Evolutionary conservation across 345 rosid genomes (phyloP), one percentile per base, ranked within the genome.

Genomic region (Salix brachista): DNA sequence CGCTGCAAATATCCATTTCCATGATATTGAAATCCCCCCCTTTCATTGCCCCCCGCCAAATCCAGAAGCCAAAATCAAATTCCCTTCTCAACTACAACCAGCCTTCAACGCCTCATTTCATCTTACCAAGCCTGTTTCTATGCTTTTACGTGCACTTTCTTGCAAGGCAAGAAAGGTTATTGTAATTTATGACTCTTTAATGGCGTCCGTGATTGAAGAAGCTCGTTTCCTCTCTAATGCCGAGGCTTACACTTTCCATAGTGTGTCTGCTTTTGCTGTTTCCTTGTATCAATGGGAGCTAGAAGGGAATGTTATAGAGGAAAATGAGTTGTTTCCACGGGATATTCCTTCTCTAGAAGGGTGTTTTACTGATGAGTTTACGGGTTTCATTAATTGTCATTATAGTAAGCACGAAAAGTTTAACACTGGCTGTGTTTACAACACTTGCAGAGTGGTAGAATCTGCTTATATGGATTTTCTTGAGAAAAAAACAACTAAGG

Each of bases 1-100:
- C 9, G 25, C 77, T 1, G 19, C 76, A 18, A 74, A 50, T 10
- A 67, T 86, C 71, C 80, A 72, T 41, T 86, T 88, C 50, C 91
- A 85, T 14, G 84, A 85, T 73, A 69, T 84, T 12, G 68, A 79
- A 52, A 48, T 77, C 73, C 88, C 88, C 64, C 70, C 79, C 12
- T 83, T 77, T 64, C n/a, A 32, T 44, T 81, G 65, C 72, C 87
- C 86, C 61, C 73, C 73, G n/a, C 84, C 89, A 0, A 65, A 83
- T 48, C 84, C 89, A 62, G 72, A 75, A 25, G 65, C 84, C 3
- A 16, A 70, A 0, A 75, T 34, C 78, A 85, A 85, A 37, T 88
- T 85, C 77, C 91, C 88, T 56, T 78, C 89, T 19, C 89, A 88
- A 42, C 62, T 88, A 36, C 87, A 80, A 41, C 88, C 86, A 3